Base-by-base conservation (phyloP, 2,329 filamentous ascomycete species). In the Cucurbitaria berberidis region DNA sequence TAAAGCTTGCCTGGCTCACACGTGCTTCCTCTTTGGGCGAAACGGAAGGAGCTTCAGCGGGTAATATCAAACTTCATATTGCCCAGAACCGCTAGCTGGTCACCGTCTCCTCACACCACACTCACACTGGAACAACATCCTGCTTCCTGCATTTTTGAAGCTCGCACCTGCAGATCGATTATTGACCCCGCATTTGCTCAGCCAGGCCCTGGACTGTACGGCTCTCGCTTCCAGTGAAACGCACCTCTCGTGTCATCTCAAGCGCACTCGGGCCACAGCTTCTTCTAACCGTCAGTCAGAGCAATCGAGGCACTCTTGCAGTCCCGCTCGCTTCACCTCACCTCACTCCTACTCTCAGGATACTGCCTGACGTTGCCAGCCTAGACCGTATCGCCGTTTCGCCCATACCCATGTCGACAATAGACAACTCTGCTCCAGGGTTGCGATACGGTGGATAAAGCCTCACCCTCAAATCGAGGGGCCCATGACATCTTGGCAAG, bases 181-280 rank as follows among this genome's bases (percentile, higher is more conserved):
- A n/a, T n/a, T n/a, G n/a, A n/a, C 21, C 40, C 40, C 26, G n/a
- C n/a, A 43, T 10, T 9, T 27, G 4, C 15, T n/a, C 11, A 10
- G 18, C 27, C 13, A 43, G n/a, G 15, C 32, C 32, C 32, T 35
- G 32, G 7, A 15, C 13, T 35, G 32, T 10, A 10, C 6, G 5
- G 19, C 5, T 7, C 50, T 59, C 58, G 58, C 58, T 60, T 55
- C 51, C 45, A 30, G 24, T 15, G n/a, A n/a, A n/a, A n/a, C n/a
- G n/a, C n/a, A n/a, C n/a, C n/a, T 29, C 53, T 47, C 55, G 60
- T 60, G 50, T 49, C 35, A 60, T 55, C 42, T 38, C 42, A 30
- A 45, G 35, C 29, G 19, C 45, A 58, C 60, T 50, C 54, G 40
- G 60, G 55, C 57, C 60, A 63, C 57, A 48, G 18, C 49, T 59